Evolutionary conservation across 495 filamentous ascomycete genomes (phyloP), one percentile per base, ranked within the genome.

Genomic region (Penicillium desertorum): DNA sequence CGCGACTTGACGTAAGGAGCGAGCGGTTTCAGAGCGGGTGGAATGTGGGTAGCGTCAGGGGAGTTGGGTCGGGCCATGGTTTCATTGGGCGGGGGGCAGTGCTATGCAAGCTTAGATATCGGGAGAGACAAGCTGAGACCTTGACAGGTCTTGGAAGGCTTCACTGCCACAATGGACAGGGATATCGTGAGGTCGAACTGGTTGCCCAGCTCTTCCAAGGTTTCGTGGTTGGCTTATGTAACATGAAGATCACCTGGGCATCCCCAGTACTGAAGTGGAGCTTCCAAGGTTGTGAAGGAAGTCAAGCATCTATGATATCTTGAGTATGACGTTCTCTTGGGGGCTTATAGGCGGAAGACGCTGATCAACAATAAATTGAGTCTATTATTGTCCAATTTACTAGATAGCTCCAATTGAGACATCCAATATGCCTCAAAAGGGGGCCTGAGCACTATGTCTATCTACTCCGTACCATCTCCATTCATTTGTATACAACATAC

Each of bases 1-100:
- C 75, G 75, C 55, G 58, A 63, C 47, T 72, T 75, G 67, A 79
- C 62, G 69, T 79, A 79, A 68, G 74, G 76, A 68, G 68, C 62
- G 45, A 79, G 66, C n/a, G 63, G 71, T 64, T 65, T 71, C 48
- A 68, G 69, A 45, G 71, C 71, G 48, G 64, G 51, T 55, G 76
- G 76, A 71, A 78, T 78, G 72, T 74, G 61, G 61, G 61, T 54
- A 63, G 59, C 49, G 44, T 45, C 46, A 36, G 44, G 29, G 20
- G 63, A 54, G 59, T 36, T 56, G 39, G 66, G 57, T 50, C 20
- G 59, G 45, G 57, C 45, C 66, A 69, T 69, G 54, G 45, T 62
- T 43, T 64, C 54, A 64, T 64, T 69, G 58, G 58, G 41, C 22
- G 27, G 22, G n/a, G 52, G 32, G 17, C 7, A 16, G 27, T 25